phyloP scores from a whole-genome alignment of 768 basidiomycete genomes.

The Termitomyces titanicus region DNA sequence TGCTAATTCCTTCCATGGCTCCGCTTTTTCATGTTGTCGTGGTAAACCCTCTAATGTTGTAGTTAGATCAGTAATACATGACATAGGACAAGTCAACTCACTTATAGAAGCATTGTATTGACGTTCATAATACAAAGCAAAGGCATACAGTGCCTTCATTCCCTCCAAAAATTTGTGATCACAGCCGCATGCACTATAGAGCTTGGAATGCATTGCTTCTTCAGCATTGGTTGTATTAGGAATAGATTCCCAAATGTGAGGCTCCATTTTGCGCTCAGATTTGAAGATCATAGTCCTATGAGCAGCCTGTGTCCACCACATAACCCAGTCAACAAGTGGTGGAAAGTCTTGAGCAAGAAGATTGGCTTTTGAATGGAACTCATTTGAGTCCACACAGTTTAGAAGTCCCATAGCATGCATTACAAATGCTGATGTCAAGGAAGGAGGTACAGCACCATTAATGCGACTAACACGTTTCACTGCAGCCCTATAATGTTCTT shows the following conservation, averaged over 20 bases:
- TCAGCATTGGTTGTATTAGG: constrained; percentile 31
- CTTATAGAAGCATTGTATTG: neutral
- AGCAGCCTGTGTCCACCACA: constrained; percentile 29
- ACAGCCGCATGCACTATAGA: constrained; percentile 24
- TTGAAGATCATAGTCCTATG: constrained; percentile 23
- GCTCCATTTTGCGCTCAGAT: constrained; percentile 11
- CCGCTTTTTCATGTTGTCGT: neutral
- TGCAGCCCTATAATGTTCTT: constrained; percentile 23
- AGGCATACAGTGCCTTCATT: neutral
- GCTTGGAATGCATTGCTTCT: constrained; percentile 30
- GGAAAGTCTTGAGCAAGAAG: constrained; percentile 23
- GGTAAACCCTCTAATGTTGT: neutral
- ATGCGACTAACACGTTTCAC: constrained; percentile 23
- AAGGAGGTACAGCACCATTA: constrained; percentile 18
- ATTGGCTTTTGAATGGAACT: constrained; percentile 5
- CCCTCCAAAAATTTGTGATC: constrained; percentile 21
- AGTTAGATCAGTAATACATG: no score
- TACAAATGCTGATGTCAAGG: constrained; percentile 8
- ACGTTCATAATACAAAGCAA: neutral
- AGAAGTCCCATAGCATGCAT: constrained; percentile 14
- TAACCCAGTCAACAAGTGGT: constrained; percentile 20
- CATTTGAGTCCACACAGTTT: neutral
- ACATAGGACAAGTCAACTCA: neutral
- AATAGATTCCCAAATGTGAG: constrained; percentile 19
- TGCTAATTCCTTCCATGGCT: neutral